Evolutionary conservation across 495 filamentous ascomycete species (phyloP).

Genomic region (Cenococcum geophilum): DNA sequence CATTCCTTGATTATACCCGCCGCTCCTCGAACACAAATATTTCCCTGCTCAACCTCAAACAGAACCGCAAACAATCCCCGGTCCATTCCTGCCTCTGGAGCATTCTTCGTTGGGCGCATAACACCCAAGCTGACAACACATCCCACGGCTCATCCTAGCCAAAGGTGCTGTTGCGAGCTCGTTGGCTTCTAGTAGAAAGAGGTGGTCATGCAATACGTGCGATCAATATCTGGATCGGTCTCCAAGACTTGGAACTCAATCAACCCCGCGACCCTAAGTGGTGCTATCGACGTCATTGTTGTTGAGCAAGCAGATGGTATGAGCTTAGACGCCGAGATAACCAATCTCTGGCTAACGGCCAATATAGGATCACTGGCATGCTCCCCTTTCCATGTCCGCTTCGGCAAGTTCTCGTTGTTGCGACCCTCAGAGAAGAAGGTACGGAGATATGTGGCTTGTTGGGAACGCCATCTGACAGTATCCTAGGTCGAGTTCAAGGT

Average conservation of each 20-base stretch:
- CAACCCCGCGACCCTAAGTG: constrained; percentile 94
- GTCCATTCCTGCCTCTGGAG: background rate
- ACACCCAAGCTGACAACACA: constrained; percentile 1
- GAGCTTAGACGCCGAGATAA: constrained; percentile 11
- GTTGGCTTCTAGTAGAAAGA: background rate
- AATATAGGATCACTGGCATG: constrained; percentile 63
- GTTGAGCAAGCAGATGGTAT: constrained; percentile 93
- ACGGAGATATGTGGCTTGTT: constrained; percentile 6
- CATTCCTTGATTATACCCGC: background rate
- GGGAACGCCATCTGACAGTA: constrained; percentile 22
- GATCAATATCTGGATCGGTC: constrained; percentile 90
- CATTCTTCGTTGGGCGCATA: background rate
- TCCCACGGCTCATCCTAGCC: background rate
- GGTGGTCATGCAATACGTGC: constrained; percentile 85
- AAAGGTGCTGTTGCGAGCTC: background rate
- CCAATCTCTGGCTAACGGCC: background rate
- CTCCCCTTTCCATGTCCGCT: constrained; percentile 97
- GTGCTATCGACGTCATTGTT: constrained; percentile 98
- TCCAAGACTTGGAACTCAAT: constrained; percentile 99
- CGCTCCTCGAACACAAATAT: background rate
- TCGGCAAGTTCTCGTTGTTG: constrained; percentile 94
- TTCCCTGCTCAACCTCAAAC: background rate
- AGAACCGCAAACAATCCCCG: background rate
- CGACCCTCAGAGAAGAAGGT: constrained; percentile 98
- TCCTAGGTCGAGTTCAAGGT: constrained; percentile 81